A percentile compares a stretch with the other conserved stretches of the same genome.
These are phyloP conservation scores for Diutina ranongensis DNA, from an alignment of 1,139 yeast genomes.

Conservation along the genomic window DNA sequence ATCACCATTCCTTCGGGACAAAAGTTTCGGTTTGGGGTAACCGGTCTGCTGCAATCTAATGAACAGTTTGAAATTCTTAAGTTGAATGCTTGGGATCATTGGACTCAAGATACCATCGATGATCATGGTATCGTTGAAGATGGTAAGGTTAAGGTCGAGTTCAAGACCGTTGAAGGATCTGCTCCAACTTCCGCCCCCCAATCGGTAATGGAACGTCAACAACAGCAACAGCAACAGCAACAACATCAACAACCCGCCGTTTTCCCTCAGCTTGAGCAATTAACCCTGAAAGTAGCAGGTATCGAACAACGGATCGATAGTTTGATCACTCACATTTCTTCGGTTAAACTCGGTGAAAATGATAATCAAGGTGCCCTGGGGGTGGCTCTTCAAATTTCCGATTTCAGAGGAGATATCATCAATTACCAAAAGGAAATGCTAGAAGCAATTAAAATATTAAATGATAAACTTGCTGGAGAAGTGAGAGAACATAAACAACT, in stretches of 20 bases:
- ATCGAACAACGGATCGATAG: neutral
- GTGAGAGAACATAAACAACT: slow-evolving; percentile 32
- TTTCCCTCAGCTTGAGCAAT: neutral
- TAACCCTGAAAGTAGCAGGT: too few species aligned
- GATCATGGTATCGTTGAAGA: slow-evolving; percentile 45
- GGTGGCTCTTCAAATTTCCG: slow-evolving; percentile 10
- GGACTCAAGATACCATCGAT: slow-evolving; percentile 44
- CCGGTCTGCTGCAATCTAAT: slow-evolving; percentile 30
- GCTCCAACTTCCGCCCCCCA: slow-evolving; percentile 13
- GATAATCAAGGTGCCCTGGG: neutral
- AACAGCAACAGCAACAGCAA: slow-evolving; percentile 12
- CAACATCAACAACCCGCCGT: neutral
- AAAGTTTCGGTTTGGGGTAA: slow-evolving; percentile 38
- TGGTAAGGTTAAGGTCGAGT: slow-evolving; percentile 15
- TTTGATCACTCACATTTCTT: neutral
- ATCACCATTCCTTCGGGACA: slow-evolving; percentile 10
- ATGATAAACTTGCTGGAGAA: slow-evolving; percentile 32
- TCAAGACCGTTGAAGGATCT: slow-evolving; percentile 15
- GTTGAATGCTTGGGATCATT: slow-evolving; percentile 39
- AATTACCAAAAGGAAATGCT: slow-evolving; percentile 27
- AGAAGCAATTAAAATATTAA: slow-evolving; percentile 21
- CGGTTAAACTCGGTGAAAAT: neutral
- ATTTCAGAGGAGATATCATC: slow-evolving; percentile 18
- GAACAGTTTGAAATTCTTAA: slow-evolving; percentile 54
- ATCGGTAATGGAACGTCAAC: slow-evolving; percentile 7